Evolutionary conservation across 768 basidiomycete species (phyloP), one percentile per base, ranked within the genome.

Genomic region (Tylopilus vinaceipallidus): DNA sequence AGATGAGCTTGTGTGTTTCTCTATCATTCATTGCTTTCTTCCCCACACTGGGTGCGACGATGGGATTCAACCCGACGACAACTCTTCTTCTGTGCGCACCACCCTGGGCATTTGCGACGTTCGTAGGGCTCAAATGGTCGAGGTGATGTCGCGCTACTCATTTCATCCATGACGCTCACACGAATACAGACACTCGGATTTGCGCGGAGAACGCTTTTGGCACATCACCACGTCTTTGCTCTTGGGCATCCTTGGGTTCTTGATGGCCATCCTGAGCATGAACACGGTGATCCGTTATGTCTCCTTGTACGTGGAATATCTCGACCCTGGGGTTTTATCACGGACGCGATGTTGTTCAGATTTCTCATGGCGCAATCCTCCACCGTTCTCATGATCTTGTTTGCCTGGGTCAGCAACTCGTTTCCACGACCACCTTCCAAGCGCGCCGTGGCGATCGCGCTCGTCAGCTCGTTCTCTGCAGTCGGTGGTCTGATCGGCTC

Each of bases 401-500:
- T 71, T 62, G 69, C 76, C 6, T 78, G 77, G 81, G 71, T 78
- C 45, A 75, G 74, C 42, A 79, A 75, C 53, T 75, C 75, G 13
- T 74, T 95, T 69, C 81, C 90, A 23, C 80, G 81, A n/a, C 84
- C 92, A 22, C 78, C 90, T 5, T 82, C 85, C 17, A 95, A 94
- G 68, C 83, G 92, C 5, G 88, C 92, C 3, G 86, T 93, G 17
- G 86, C 86, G 12, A 74, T 95, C 40, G 92, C 91, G 2, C 69
- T 89, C 52, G 80, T 93, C 59, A 92, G 94, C 65, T 81, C 84
- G 35, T 81, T 91, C 61, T 85, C 86, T 8, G 84, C 90, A 60
- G 74, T 90, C 3, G 93, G 93, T 1, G 95, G 94, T 70, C 75
- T 95, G 36, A 71, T 83, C 36, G 92, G 92, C 54, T 84, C 90